These are phyloP conservation scores for Entelexis paramagnoliae DNA, from an alignment of 1,139 yeast species.

Conservation along the genomic window DNA sequence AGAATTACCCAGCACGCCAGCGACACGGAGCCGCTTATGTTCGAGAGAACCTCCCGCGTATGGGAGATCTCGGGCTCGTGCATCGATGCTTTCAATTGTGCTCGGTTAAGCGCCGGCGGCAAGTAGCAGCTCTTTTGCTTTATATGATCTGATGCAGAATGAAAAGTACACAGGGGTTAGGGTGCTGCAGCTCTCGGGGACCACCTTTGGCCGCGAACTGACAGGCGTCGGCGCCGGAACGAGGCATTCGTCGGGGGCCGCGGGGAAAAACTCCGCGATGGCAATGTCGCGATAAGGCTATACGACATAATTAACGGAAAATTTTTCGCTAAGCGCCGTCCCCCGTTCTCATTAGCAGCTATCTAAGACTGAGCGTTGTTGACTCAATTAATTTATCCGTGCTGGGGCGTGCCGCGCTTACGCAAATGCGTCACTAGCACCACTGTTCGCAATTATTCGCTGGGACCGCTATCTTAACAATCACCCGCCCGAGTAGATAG, in stretches of 20 bases:
- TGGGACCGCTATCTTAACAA: too few relatives aligned
- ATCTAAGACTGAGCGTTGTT: not conserved
- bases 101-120: not conserved
- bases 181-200: not conserved
- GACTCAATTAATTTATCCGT: not conserved
- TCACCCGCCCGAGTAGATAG: not conserved
- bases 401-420: not conserved
- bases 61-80: conserved; percentile 3
- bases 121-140: not conserved
- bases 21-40: conserved; percentile 50
- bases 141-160: not conserved
- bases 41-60: conserved; percentile 31
- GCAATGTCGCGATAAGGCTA: not conserved
- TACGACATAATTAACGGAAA: too few relatives aligned
- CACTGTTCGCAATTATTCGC: not conserved
- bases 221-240: not conserved
- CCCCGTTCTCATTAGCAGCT: too few relatives aligned
- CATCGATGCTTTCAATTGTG: not conserved
- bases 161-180: conserved; percentile 5
- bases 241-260: not conserved
- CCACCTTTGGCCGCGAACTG: too few relatives aligned
- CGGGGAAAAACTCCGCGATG: not conserved
- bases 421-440: not conserved
- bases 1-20: conserved; percentile 72
- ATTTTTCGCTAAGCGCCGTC: too few relatives aligned